A percentile compares a stretch with the other conserved stretches of the same genome.
These are phyloP conservation scores for Coniosporium apollinis DNA, from an alignment of 495 filamentous ascomycete species.

Conservation along the genomic window DNA sequence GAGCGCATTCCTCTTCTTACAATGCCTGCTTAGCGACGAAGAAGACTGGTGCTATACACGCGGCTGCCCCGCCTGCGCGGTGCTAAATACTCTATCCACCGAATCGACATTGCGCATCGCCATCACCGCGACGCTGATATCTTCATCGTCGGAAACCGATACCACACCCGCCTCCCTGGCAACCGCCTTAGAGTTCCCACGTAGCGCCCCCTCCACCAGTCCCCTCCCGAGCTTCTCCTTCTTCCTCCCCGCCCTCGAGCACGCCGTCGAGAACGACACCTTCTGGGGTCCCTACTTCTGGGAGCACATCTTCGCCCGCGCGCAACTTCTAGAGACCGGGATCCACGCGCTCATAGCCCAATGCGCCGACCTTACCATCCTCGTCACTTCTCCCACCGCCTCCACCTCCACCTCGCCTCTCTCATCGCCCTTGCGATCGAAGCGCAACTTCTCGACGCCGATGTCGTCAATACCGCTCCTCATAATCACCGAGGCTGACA, in stretches of 20 bases:
- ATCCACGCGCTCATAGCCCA: conserved; percentile 38
- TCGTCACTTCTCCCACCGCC: conserved; percentile 9
- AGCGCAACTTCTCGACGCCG: too few species aligned
- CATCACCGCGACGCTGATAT: conserved; percentile 36
- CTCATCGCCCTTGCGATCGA: background rate
- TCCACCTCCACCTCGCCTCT: background rate
- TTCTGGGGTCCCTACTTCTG: conserved; percentile 42
- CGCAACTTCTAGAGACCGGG: conserved; percentile 31
- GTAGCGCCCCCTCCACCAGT: too few species aligned
- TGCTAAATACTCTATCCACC: conserved; percentile 35
- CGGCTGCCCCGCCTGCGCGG: conserved; percentile 43
- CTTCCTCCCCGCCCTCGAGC: conserved; percentile 36
- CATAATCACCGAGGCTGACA: conserved; percentile 2
- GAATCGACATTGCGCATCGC: conserved; percentile 43
- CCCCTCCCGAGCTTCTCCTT: conserved; percentile 32
- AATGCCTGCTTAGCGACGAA: conserved; percentile 40
- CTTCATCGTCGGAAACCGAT: conserved; percentile 23
- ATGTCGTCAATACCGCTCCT: too few species aligned
- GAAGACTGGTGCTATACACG: conserved; percentile 40
- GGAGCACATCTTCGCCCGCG: conserved; percentile 36
- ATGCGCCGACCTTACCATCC: conserved; percentile 29
- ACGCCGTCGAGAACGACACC: conserved; percentile 34
- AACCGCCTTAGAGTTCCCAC: conserved; percentile 10
- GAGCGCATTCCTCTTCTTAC: conserved; percentile 42
- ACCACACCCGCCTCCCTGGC: too few species aligned